These are phyloP conservation scores for Fagopyrum homotropicum DNA, from an alignment of 148 eudicot species.

Conservation along the genomic window DNA sequence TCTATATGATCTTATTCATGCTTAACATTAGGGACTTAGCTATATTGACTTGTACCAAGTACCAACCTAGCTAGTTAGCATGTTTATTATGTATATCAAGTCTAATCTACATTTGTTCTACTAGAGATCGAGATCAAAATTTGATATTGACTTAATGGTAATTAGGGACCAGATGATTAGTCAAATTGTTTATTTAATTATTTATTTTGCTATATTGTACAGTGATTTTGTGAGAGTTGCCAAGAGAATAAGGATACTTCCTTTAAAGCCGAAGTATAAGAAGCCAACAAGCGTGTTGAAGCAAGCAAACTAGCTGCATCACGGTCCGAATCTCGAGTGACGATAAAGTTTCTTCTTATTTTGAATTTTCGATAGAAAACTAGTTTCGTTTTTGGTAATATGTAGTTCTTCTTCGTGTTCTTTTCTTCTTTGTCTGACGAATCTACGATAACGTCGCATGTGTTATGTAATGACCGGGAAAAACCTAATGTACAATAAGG, in stretches of 20 bases:
- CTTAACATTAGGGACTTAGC: too few relatives aligned
- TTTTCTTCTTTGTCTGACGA: too few relatives aligned
- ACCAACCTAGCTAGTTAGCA: neutral
- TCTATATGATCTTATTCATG: too few relatives aligned
- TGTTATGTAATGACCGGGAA: too few relatives aligned
- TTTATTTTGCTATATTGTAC: neutral
- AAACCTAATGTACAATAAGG: too few relatives aligned
- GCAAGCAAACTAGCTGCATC: neutral
- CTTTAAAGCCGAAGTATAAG: constrained; percentile 53
- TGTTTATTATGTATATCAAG: neutral
- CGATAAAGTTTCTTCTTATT: neutral
- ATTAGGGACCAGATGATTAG: neutral
- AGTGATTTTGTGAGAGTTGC: constrained; percentile 88
- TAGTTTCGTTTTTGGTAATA: too few relatives aligned
- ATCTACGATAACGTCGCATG: too few relatives aligned
- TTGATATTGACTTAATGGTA: neutral
- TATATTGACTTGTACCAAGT: neutral
- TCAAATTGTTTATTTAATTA: neutral
- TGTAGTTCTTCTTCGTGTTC: too few relatives aligned
- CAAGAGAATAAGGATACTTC: constrained; percentile 72
- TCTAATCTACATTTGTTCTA: neutral
- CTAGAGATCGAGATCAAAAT: neutral
- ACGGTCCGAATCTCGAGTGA: neutral
- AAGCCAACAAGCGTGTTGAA: constrained; percentile 27
- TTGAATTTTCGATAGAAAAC: neutral